These are phyloP conservation scores for Plantago rigida DNA, from an alignment of 305 asterid species.

Conservation along the genomic window DNA sequence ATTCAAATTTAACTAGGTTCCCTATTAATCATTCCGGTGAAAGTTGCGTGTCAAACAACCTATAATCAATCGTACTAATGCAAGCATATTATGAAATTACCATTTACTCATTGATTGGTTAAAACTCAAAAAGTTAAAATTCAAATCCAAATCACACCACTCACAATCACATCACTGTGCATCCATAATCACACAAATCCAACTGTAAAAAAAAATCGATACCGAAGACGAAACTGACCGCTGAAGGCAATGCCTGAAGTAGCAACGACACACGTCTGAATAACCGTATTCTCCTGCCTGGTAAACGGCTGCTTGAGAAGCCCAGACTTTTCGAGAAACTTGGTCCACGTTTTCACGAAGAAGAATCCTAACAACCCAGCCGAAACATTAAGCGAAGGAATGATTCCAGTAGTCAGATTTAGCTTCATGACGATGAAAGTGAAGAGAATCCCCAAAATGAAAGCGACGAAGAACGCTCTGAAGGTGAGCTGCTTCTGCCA, in stretches of 20 bases:
- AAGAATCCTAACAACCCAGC: conserved; percentile 94
- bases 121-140: too few species aligned
- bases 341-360: conserved; percentile 77
- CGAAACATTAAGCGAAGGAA: conserved; percentile 88
- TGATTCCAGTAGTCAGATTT: conserved; percentile 79
- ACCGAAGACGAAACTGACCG: conserved; percentile 32
- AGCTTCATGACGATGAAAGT: conserved; percentile 91
- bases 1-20: too few species aligned
- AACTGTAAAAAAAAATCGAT: not conserved
- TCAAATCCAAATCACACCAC: too few species aligned
- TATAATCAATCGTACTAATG: too few species aligned
- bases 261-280: conserved; percentile 96
- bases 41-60: too few species aligned
- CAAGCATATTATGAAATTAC: not conserved
- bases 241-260: conserved; percentile 91
- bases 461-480: conserved; percentile 68
- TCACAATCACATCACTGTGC: too few species aligned
- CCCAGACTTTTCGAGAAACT: conserved; percentile 62
- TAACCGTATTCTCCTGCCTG: conserved; percentile 82
- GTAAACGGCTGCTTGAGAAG: conserved; percentile 75
- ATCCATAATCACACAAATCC: too few species aligned
- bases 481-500: conserved; percentile 76
- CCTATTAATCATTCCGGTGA: too few species aligned
- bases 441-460: conserved; percentile 54
- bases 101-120: not conserved